phyloP scores from a whole-genome alignment of 2,329 filamentous ascomycete genomes.

The Aspergillus aculeatinus region DNA sequence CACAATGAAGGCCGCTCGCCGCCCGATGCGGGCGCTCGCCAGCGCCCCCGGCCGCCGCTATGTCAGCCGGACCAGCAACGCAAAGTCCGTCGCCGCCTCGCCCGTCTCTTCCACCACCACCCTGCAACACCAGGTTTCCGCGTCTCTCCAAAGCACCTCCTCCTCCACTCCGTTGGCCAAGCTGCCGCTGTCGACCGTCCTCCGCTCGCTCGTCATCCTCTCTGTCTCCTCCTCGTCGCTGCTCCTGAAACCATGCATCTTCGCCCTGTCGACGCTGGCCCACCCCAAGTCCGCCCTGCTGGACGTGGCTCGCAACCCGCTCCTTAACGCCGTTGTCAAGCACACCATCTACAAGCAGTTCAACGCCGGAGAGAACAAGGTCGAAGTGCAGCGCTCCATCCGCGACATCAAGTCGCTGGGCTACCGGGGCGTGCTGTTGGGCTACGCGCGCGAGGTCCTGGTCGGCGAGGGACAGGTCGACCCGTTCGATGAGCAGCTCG shows the following conservation, averaged over 20 bases:
- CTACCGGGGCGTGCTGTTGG: constrained; percentile 54
- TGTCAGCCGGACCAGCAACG: constrained; percentile 35
- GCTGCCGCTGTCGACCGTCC: constrained; percentile 38
- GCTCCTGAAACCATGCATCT: constrained; percentile 70
- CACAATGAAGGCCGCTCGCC: constrained; percentile 31
- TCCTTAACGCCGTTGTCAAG: constrained; percentile 48
- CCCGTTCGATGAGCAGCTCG: constrained; percentile 30
- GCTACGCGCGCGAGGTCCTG: constrained; percentile 58
- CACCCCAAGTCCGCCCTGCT: constrained; percentile 46
- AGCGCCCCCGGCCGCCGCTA: constrained; percentile 18
- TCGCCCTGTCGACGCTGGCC: constrained; percentile 61
- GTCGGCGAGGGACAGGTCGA: constrained; percentile 39
- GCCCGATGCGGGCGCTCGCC: constrained; percentile 25
- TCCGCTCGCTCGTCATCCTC: constrained; percentile 38
- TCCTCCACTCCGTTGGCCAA: constrained; percentile 34
- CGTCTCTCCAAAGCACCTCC: constrained; percentile 20
- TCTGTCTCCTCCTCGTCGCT: constrained; percentile 44
- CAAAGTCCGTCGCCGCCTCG: constrained; percentile 30
- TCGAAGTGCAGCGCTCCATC: constrained; percentile 49
- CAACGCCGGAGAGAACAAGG: constrained; percentile 53
- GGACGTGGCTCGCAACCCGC: constrained; percentile 50
- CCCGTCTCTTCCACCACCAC: constrained; percentile 19
- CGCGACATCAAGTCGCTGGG: constrained; percentile 50
- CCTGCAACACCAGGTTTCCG: constrained; percentile 24
- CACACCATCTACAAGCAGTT: constrained; percentile 57